phyloP scores from a whole-genome alignment of 2,329 filamentous ascomycete genomes.

The Clonostachys chloroleuca region DNA sequence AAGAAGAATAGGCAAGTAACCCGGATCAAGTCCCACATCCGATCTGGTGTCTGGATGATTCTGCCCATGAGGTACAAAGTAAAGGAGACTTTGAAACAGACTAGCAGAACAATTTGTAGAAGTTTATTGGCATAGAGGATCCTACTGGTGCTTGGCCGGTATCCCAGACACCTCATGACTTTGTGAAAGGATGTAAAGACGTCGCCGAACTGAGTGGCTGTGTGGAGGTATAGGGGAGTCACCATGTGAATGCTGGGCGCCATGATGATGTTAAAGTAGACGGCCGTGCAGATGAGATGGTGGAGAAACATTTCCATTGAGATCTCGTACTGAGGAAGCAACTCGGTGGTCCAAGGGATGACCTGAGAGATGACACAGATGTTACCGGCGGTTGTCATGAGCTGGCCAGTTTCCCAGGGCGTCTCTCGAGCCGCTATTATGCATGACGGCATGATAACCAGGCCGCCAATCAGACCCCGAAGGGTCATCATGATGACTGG shows the following conservation, averaged over 20 bases:
- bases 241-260: not conserved
- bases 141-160: conserved; percentile 6
- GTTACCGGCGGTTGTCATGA: conserved; percentile 9
- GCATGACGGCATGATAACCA: conserved; percentile 7
- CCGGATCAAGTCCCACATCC: conserved; percentile 12
- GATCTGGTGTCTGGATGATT: conserved; percentile 10
- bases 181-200: conserved; percentile 9
- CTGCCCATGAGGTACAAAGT: conserved; percentile 10
- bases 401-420: conserved; percentile 10
- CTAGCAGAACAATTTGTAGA: conserved; percentile 6
- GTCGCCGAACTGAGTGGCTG: conserved; percentile 15
- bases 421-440: conserved; percentile 10
- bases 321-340: conserved; percentile 6
- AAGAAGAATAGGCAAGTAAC: conserved; percentile 11
- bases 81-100: conserved; percentile 7
- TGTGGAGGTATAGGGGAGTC: conserved; percentile 14
- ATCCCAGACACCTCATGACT: conserved; percentile 10
- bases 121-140: conserved; percentile 8
- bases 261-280: conserved; percentile 10
- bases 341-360: conserved; percentile 13
- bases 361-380: conserved; percentile 15
- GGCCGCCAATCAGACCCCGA: conserved; percentile 4
- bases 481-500: conserved; percentile 9
- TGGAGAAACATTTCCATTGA: conserved; percentile 14
- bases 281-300: conserved; percentile 13